These are phyloP conservation scores for Solanum virginianum DNA, from an alignment of 257 asterid genomes.

Conservation along the genomic window DNA sequence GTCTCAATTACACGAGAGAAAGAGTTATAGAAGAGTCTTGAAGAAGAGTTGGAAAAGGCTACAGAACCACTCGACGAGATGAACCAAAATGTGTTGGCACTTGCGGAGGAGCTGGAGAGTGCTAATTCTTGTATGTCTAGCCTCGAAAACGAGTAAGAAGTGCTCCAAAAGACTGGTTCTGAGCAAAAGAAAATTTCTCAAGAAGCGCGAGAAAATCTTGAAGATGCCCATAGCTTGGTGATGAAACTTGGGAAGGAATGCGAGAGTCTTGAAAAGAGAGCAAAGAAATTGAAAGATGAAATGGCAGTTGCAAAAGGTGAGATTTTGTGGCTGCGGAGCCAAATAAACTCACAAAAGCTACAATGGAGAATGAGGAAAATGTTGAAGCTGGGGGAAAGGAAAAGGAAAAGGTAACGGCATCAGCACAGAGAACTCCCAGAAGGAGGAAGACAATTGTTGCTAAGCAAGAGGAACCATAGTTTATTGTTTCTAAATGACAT, in stretches of 20 bases:
- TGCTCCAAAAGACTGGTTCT: constrained; percentile 30
- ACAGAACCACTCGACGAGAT: constrained; percentile 46
- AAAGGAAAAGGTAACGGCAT: constrained; percentile 18
- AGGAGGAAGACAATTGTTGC: constrained; percentile 38
- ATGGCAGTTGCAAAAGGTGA: constrained; percentile 84
- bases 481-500: neutral
- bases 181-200: constrained; percentile 43
- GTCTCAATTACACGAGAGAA: constrained; percentile 24
- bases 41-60: constrained; percentile 43
- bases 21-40: constrained; percentile 37
- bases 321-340: constrained; percentile 54
- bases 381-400: constrained; percentile 17
- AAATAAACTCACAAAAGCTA: constrained; percentile 22
- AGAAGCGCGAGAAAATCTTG: constrained; percentile 64
- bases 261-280: constrained; percentile 41
- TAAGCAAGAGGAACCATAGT: constrained; percentile 21
- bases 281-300: constrained; percentile 57
- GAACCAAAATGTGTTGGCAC: constrained; percentile 24
- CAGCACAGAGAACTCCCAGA: constrained; percentile 30
- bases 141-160: constrained; percentile 51
- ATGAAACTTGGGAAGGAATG: constrained; percentile 54
- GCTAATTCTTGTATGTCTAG: constrained; percentile 36
- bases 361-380: constrained; percentile 17
- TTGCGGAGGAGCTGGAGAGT: constrained; percentile 40
- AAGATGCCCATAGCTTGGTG: constrained; percentile 59